phyloP scores from a whole-genome alignment of 179 eudicot genomes.

The Silene coronaria region DNA sequence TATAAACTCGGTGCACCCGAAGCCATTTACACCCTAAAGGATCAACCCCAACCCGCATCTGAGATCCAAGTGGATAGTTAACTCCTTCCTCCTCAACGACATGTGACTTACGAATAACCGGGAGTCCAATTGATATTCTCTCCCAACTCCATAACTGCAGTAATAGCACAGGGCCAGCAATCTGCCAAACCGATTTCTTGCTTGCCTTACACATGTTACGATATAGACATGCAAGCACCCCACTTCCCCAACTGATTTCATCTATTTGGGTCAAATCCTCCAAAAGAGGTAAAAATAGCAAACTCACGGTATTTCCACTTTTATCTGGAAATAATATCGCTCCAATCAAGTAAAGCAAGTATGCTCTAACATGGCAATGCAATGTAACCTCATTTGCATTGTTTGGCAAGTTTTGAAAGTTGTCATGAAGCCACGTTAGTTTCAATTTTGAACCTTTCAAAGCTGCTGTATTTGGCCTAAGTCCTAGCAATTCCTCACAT shows the following conservation, averaged over 20 bases:
- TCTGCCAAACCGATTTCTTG: background rate
- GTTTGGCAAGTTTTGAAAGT: background rate
- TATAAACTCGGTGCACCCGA: no score
- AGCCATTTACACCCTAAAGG: background rate
- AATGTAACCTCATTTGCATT: background rate
- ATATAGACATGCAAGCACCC: background rate
- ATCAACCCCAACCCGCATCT: background rate
- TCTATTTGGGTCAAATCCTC: background rate
- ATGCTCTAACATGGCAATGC: background rate
- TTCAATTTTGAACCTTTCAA: no score
- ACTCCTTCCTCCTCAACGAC: no score
- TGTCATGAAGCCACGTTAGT: no score
- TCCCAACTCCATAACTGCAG: background rate
- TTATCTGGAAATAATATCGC: background rate
- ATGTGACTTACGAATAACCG: no score
- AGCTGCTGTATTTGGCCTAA: background rate
- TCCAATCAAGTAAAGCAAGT: background rate
- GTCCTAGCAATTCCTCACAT: conserved; percentile 7
- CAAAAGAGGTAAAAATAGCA: background rate
- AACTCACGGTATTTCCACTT: background rate
- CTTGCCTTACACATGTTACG: background rate
- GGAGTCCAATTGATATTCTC: no score
- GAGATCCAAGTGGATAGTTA: background rate
- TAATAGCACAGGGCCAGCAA: background rate
- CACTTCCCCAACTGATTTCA: background rate